Evolutionary conservation across 2,329 filamentous ascomycete species (phyloP).

Genomic region (Helotiales sp.): DNA sequence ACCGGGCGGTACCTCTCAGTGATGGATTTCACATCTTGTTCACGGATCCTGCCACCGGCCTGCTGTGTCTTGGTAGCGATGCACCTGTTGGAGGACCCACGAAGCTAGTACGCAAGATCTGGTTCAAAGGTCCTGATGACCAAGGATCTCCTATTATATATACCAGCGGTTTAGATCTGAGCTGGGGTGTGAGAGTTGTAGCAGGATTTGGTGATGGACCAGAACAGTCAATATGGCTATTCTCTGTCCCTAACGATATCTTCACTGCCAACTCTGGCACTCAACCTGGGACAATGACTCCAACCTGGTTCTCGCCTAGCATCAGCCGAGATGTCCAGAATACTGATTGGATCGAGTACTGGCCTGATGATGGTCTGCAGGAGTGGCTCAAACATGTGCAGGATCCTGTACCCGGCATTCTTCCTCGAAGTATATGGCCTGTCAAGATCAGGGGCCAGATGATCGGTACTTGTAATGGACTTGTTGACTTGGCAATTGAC

Average conservation of each 20-base stretch:
- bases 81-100: conserved; percentile 54
- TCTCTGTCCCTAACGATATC: conserved; percentile 59
- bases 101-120: conserved; percentile 58
- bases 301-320: conserved; percentile 10
- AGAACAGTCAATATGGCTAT: conserved; percentile 53
- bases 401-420: conserved; percentile 21
- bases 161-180: conserved; percentile 54
- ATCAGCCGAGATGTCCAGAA: conserved; percentile 13
- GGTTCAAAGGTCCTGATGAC: conserved; percentile 43
- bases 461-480: conserved; percentile 44
- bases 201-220: conserved; percentile 51
- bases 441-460: conserved; percentile 49
- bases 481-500: conserved; percentile 52
- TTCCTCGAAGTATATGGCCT: conserved; percentile 43
- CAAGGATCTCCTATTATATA: conserved; percentile 51
- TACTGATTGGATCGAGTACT: conserved; percentile 40
- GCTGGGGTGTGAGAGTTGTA: conserved; percentile 57
- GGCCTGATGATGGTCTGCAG: conserved; percentile 39
- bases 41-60: conserved; percentile 56
- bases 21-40: conserved; percentile 67
- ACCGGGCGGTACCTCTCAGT: conserved; percentile 62
- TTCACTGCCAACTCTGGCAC: conserved; percentile 41
- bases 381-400: conserved; percentile 35
- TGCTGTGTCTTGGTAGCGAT: conserved; percentile 62
- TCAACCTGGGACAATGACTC: conserved; percentile 6